Evolutionary conservation across 441 rosid species (phyloP), one percentile per base, ranked within the genome.

Genomic region (Erodium trifolium): DNA sequence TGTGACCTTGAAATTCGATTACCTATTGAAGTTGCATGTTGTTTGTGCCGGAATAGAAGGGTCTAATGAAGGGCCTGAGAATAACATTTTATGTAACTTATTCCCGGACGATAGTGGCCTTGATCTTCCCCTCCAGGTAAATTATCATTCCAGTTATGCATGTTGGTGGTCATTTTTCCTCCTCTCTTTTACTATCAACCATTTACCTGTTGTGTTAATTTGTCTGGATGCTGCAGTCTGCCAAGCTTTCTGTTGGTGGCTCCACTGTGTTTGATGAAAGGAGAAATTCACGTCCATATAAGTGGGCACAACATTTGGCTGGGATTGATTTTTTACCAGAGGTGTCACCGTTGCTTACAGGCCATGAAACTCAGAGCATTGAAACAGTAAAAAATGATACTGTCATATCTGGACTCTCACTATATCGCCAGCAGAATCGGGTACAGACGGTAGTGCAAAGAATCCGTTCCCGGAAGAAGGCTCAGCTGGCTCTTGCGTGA

Each of bases 281-380:
- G 73, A 87, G 89, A 78, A 79, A 79, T 73, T 88, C 85, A 51
- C 94, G 96, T 68, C 96, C 97, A 63, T 93, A 84, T 72, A 91
- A 88, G 79, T 90, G 98, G 98, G 96, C 87, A 41, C 97, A 89
- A 72, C 92, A 84, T 80, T 82, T 93, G 82, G 97, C 97, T 0
- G 98, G 97, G 78, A 89, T 93, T 59, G 96, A 85, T 80, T 82
- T 91, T 81, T 84, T 91, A 71, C 97, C 95, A 7, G 98, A 93
- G 76, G 85, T 87, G 71, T 78, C 95, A 31, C 95, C 91, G 17
- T 78, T 89, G 83, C 82, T 89, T 59, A 68, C 75, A 68, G 75
- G 71, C 71, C 82, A 66, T 63, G 88, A 87, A 74, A 75, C 78
- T 70, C 74, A 78, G 67, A 69, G 71, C 67, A 70, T 69, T 77